Evolutionary conservation across 306 rosid species (phyloP).

Genomic region (Astragalus glycyphyllos): DNA sequence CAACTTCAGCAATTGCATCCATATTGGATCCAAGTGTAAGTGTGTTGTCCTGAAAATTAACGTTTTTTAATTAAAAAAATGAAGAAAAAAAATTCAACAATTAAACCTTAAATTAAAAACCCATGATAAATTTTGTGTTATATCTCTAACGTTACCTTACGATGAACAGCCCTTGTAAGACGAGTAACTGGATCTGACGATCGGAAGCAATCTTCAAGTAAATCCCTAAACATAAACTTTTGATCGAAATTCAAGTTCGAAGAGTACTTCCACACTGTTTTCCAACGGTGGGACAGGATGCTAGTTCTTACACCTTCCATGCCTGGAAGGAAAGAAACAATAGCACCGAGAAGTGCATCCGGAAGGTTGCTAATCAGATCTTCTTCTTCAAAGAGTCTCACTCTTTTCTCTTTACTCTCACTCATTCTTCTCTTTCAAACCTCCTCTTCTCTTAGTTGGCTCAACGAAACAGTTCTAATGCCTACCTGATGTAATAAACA

Average conservation of each 20-base stretch:
- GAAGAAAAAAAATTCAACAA: too few relatives aligned
- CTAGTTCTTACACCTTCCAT: neutral
- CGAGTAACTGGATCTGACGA: neutral
- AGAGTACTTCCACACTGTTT: neutral
- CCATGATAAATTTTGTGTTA: too few relatives aligned
- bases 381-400: neutral
- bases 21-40: neutral
- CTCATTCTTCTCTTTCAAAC: too few relatives aligned
- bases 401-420: neutral
- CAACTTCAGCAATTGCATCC: neutral
- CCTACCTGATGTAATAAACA: too few relatives aligned
- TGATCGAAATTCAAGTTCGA: neutral
- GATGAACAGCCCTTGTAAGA: neutral
- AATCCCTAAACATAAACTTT: neutral
- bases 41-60: too few relatives aligned
- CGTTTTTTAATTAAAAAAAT: too few relatives aligned
- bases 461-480: too few relatives aligned
- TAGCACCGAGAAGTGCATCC: neutral
- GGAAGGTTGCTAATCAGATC: slow-evolving; percentile 6
- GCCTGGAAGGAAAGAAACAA: neutral
- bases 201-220: neutral
- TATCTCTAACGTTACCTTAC: neutral
- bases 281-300: neutral
- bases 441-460: too few relatives aligned
- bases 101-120: too few relatives aligned